Conservation (phyloP, 495 filamentous ascomycete species). For the Lasiosphaeriaceae sp. region DNA sequence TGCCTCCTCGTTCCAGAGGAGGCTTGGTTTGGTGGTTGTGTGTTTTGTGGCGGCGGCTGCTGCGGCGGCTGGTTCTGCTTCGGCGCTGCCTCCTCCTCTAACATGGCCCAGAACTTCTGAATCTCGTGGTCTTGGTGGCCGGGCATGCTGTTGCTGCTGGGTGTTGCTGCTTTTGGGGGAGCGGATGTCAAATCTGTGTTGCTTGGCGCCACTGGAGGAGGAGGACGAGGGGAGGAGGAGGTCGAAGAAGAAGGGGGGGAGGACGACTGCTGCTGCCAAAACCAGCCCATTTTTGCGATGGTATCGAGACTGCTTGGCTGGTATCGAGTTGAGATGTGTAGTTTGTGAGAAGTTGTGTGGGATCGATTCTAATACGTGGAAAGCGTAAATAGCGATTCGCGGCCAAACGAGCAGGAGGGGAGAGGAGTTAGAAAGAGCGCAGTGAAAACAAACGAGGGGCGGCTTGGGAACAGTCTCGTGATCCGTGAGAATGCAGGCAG, state of each 20-base stretch:
- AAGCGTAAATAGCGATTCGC: neutral
- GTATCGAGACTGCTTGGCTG: neutral
- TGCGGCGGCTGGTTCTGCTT: neutral
- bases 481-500: neutral
- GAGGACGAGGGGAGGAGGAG: slow-evolving; percentile 1
- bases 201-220: neutral
- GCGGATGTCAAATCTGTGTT: slow-evolving; percentile 3
- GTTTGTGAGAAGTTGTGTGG: slow-evolving; percentile 2
- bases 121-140: slow-evolving; percentile 35
- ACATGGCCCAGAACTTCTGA: slow-evolving; percentile 37
- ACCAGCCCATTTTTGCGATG: slow-evolving; percentile 47
- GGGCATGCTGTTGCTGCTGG: slow-evolving; percentile 16
- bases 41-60: neutral
- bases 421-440: too few relatives aligned
- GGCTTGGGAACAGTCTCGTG: slow-evolving; percentile 3
- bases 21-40: slow-evolving; percentile 1
- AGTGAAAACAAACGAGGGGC: slow-evolving; percentile 1
- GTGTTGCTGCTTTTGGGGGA: slow-evolving; percentile 7
- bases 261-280: slow-evolving; percentile 36
- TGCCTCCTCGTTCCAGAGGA: neutral
- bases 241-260: slow-evolving; percentile 17
- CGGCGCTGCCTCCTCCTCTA: slow-evolving; percentile 27
- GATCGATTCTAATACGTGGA: neutral
- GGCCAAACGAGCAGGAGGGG: neutral
- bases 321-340: neutral